phyloP scores from a whole-genome alignment of 2,329 filamentous ascomycete species.

The Aphanocladium album region DNA sequence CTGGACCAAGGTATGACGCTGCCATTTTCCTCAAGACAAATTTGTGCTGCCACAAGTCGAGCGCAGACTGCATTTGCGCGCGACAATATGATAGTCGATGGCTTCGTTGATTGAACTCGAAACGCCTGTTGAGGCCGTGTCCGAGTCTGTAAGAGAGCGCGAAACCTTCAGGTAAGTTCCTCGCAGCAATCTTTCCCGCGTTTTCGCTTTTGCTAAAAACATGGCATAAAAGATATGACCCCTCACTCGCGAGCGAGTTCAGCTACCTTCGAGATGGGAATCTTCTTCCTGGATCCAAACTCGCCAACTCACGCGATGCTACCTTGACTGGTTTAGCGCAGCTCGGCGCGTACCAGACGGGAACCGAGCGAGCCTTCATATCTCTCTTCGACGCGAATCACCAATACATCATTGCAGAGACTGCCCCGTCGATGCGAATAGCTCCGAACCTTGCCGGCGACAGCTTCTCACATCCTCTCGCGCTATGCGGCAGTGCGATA shows the following conservation, averaged over 20 bases:
- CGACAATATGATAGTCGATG: background rate
- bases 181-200: too few relatives aligned
- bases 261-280: background rate
- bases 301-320: constrained; percentile 25
- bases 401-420: constrained; percentile 45
- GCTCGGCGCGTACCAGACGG: constrained; percentile 37
- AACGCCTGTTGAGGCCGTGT: background rate
- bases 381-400: constrained; percentile 42
- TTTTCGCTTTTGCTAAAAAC: background rate
- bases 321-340: constrained; percentile 43
- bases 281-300: background rate
- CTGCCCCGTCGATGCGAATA: constrained; percentile 34
- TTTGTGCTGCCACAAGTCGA: too few relatives aligned
- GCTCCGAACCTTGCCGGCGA: constrained; percentile 4
- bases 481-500: constrained; percentile 20
- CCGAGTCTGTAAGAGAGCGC: background rate
- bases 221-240: background rate
- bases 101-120: background rate
- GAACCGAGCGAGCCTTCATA: constrained; percentile 36
- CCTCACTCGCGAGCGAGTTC: background rate
- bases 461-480: constrained; percentile 11
- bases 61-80: too few relatives aligned
- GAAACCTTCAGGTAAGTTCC: background rate
- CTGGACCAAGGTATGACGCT: too few relatives aligned
- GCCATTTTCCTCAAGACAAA: too few relatives aligned